These are phyloP conservation scores for Microsporum ferrugineum DNA, from an alignment of 2,329 filamentous ascomycete genomes.

Conservation along the genomic window DNA sequence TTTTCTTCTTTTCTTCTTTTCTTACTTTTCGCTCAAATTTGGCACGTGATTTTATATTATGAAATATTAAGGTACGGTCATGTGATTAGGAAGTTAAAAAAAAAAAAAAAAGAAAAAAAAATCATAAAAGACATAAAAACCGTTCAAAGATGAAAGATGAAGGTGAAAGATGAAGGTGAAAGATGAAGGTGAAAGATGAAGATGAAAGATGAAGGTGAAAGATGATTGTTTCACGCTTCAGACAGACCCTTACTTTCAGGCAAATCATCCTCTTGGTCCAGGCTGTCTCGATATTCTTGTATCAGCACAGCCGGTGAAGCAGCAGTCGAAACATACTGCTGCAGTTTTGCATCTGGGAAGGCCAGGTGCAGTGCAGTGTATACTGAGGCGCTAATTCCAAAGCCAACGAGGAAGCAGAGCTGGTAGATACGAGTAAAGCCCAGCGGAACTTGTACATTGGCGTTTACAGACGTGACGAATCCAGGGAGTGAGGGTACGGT, in stretches of 20 bases:
- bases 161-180: not conserved
- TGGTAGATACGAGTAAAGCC: conserved; percentile 34
- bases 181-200: not conserved
- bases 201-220: not conserved
- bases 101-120: not conserved
- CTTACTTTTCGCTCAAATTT: not conserved
- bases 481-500: conserved; percentile 23
- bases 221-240: not conserved
- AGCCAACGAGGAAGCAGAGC: conserved; percentile 32
- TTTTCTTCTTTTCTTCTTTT: not conserved
- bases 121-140: not conserved
- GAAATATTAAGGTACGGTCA: not conserved
- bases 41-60: not conserved
- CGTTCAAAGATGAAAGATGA: not conserved
- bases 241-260: not conserved
- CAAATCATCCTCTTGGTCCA: not conserved
- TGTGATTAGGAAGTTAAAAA: not conserved
- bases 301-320: conserved; percentile 7
- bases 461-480: conserved; percentile 24
- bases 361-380: conserved; percentile 24
- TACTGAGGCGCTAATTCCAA: conserved; percentile 29
- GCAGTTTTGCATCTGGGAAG: conserved; percentile 16
- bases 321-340: conserved; percentile 9
- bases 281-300: conserved; percentile 8
- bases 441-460: conserved; percentile 11